Conservation (phyloP, 352 stramenopile species). For the Globisporangium cystogenes region DNA sequence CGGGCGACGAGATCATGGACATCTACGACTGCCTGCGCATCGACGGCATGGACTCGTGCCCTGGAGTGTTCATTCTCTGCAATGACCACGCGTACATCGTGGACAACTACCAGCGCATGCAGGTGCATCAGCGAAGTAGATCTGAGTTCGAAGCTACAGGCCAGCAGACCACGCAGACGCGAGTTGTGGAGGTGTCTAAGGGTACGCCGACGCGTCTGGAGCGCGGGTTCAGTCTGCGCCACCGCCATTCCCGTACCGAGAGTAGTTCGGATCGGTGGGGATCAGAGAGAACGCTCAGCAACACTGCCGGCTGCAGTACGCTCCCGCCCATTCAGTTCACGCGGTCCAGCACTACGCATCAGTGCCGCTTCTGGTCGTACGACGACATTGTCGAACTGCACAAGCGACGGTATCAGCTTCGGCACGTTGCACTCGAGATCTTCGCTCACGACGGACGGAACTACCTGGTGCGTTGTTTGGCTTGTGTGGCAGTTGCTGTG, state of each 20-base stretch:
- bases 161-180: neutral
- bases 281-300: constrained; percentile 2
- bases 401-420: constrained; percentile 70
- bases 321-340: constrained; percentile 7
- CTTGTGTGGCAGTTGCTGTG: neutral
- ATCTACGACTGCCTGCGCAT: constrained; percentile 69
- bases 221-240: constrained; percentile 37
- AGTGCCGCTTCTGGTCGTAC: constrained; percentile 72
- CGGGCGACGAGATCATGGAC: constrained; percentile 56
- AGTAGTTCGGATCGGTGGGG: neutral
- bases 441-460: constrained; percentile 71
- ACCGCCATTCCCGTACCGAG: constrained; percentile 2
- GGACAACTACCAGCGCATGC: constrained; percentile 59
- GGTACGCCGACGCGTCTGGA: constrained; percentile 48
- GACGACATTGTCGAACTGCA: constrained; percentile 72
- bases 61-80: constrained; percentile 62
- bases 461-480: constrained; percentile 41
- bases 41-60: constrained; percentile 75
- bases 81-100: constrained; percentile 68
- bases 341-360: constrained; percentile 37
- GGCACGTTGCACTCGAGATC: constrained; percentile 69
- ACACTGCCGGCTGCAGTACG: neutral
- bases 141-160: neutral
- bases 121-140: neutral
- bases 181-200: constrained; percentile 47